Evolutionary conservation across 768 basidiomycete genomes (phyloP).

Genomic region (Fomitopsis serialis): DNA sequence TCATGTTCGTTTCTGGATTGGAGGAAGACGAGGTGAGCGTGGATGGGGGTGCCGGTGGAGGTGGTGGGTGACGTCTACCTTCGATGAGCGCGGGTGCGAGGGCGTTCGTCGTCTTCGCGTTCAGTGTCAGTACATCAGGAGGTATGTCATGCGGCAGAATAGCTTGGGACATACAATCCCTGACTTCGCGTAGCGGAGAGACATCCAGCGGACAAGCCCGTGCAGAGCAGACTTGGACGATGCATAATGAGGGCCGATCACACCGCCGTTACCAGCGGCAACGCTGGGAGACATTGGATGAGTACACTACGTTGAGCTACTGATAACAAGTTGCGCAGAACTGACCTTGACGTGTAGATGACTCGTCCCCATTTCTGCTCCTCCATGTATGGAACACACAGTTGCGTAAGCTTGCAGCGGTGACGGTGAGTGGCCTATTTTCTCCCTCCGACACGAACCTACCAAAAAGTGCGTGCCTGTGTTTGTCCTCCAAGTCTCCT

Average conservation of each 20-base stretch:
- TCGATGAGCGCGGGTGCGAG: slow-evolving; percentile 47
- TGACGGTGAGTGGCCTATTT: neutral
- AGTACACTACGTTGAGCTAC: too few relatives aligned
- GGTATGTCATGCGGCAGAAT: neutral
- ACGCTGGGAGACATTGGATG: neutral
- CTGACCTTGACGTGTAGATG: slow-evolving; percentile 46
- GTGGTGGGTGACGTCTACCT: slow-evolving; percentile 23
- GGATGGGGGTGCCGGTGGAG: neutral
- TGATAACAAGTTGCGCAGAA: neutral
- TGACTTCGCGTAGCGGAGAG: slow-evolving; percentile 41
- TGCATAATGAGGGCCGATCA: slow-evolving; percentile 53
- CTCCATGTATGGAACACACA: slow-evolving; percentile 48
- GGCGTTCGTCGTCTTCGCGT: slow-evolving; percentile 41
- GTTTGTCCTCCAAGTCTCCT: slow-evolving; percentile 42
- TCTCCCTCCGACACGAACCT: slow-evolving; percentile 7
- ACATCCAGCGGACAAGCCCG: slow-evolving; percentile 52
- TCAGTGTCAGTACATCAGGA: neutral
- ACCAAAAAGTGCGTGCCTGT: slow-evolving; percentile 43
- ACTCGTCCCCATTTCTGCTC: slow-evolving; percentile 43
- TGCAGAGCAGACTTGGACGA: slow-evolving; percentile 52
- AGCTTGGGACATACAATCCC: slow-evolving; percentile 36
- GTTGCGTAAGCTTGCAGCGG: slow-evolving; percentile 42
- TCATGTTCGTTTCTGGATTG: slow-evolving; percentile 41
- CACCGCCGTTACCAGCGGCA: slow-evolving; percentile 40
- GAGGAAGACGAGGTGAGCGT: slow-evolving; percentile 1